Evolutionary conservation across 2,329 filamentous ascomycete genomes (phyloP).

Genomic region (Fusarium oligoseptatum): DNA sequence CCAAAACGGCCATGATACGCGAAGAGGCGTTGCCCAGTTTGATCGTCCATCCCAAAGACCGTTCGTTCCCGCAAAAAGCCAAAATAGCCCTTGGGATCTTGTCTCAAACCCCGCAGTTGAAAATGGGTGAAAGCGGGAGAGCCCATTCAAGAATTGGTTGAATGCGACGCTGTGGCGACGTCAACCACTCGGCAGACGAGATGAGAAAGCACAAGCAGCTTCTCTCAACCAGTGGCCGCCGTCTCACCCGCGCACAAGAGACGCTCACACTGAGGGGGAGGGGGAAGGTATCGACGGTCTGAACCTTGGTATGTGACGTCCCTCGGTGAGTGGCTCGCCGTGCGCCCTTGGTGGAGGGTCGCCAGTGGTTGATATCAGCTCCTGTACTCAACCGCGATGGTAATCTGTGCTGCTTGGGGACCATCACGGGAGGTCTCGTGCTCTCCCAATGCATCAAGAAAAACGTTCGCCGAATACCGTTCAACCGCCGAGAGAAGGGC

Average conservation of each 20-base stretch:
- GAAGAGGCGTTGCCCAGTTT: slow-evolving; percentile 1
- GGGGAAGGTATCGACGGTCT: slow-evolving; percentile 25
- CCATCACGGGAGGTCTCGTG: slow-evolving; percentile 44
- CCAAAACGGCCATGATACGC: slow-evolving; percentile 26
- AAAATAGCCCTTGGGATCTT: slow-evolving; percentile 9
- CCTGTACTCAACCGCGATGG: slow-evolving; percentile 13
- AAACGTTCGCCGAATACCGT: neutral
- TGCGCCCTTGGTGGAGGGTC: slow-evolving; percentile 48
- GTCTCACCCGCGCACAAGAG: neutral
- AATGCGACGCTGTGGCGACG: slow-evolving; percentile 36
- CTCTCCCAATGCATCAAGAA: slow-evolving; percentile 18
- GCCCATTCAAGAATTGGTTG: slow-evolving; percentile 17
- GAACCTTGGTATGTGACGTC: slow-evolving; percentile 42
- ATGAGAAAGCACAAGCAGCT: no score
- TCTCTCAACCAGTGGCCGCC: slow-evolving; percentile 15
- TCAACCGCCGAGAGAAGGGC: slow-evolving; percentile 17
- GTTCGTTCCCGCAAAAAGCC: slow-evolving; percentile 4
- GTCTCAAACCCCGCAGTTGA: slow-evolving; percentile 32
- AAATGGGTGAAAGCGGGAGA: neutral
- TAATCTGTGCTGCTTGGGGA: slow-evolving; percentile 36
- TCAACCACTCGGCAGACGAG: neutral
- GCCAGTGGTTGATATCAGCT: slow-evolving; percentile 47
- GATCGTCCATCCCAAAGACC: slow-evolving; percentile 20
- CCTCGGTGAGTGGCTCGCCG: slow-evolving; percentile 43
- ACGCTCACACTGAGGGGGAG: neutral